Evolutionary conservation across 2,329 filamentous ascomycete genomes (phyloP).

Genomic region (Cladosporium colombiae): DNA sequence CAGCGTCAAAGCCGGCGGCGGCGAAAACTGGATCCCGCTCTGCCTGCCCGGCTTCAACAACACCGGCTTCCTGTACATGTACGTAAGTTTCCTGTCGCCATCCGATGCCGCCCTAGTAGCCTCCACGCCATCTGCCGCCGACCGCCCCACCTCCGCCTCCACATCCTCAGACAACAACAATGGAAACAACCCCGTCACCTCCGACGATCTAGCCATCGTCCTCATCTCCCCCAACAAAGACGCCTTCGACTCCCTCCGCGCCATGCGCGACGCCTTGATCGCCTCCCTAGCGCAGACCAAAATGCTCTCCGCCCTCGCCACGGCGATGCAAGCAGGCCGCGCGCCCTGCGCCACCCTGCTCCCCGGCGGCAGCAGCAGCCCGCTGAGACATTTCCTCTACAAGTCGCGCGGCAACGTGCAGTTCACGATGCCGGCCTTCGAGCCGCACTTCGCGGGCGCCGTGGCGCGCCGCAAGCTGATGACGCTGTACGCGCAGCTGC

Average conservation of each 20-base stretch:
- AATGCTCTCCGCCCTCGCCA: slow-evolving; percentile 71
- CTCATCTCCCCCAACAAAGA: slow-evolving; percentile 92
- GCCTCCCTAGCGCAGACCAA: slow-evolving; percentile 74
- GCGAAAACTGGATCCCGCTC: slow-evolving; percentile 96
- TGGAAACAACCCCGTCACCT: background rate
- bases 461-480: slow-evolving; percentile 59
- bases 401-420: slow-evolving; percentile 94
- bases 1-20: slow-evolving; percentile 85
- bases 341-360: slow-evolving; percentile 73
- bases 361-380: slow-evolving; percentile 61
- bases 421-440: slow-evolving; percentile 85
- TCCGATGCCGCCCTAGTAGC: slow-evolving; percentile 19
- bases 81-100: slow-evolving; percentile 84
- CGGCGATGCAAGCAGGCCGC: slow-evolving; percentile 70
- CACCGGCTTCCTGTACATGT: slow-evolving; percentile 96
- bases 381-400: slow-evolving; percentile 89
- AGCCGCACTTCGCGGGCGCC: slow-evolving; percentile 61
- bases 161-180: background rate
- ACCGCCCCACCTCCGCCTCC: background rate
- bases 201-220: slow-evolving; percentile 79
- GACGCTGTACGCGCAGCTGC: slow-evolving; percentile 80
- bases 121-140: slow-evolving; percentile 20
- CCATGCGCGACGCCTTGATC: slow-evolving; percentile 64
- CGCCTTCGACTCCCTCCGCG: slow-evolving; percentile 85
- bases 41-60: slow-evolving; percentile 98